Conservation (phyloP, 1,284 basidiomycete genomes). For the Rhodotorula sp. region DNA sequence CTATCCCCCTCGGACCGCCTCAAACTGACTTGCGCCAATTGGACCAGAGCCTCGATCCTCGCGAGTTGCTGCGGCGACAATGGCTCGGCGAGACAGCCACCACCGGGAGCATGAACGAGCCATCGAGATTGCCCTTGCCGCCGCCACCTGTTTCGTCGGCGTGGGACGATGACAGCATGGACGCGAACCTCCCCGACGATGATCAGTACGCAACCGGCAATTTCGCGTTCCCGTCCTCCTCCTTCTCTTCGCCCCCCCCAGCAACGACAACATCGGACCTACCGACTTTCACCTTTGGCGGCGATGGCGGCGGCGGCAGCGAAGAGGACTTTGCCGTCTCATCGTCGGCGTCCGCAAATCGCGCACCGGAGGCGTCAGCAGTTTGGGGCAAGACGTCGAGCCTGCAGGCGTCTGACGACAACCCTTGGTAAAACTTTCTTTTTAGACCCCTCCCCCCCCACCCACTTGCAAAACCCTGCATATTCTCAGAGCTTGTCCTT, state of each 20-base stretch:
- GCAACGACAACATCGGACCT: neutral
- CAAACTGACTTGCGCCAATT: constrained; percentile 31
- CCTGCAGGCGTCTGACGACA: too few relatives aligned
- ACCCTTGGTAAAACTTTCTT: too few relatives aligned
- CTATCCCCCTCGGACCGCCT: neutral
- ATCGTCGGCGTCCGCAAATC: too few relatives aligned
- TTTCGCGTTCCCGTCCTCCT: constrained; percentile 18
- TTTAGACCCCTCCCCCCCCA: too few relatives aligned
- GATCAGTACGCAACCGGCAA: constrained; percentile 17
- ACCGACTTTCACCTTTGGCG: constrained; percentile 12
- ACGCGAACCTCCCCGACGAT: constrained; percentile 17
- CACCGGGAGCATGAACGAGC: neutral
- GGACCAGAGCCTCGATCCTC: constrained; percentile 34
- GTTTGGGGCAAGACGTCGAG: too few relatives aligned
- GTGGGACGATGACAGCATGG: constrained; percentile 13
- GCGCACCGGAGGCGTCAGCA: too few relatives aligned
- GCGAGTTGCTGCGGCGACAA: constrained; percentile 31
- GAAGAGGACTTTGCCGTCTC: too few relatives aligned
- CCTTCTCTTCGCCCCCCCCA: neutral
- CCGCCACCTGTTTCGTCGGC: neutral
- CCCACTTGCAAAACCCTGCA: too few relatives aligned
- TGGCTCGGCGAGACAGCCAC: constrained; percentile 26
- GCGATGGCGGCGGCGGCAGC: neutral
- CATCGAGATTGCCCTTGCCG: neutral
- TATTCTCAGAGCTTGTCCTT: too few relatives aligned